A percentile compares a stretch with the other conserved stretches of the same genome.
These are phyloP conservation scores for Marasmius tenuissimus DNA, from an alignment of 1,284 basidiomycete species.

Conservation along the genomic window DNA sequence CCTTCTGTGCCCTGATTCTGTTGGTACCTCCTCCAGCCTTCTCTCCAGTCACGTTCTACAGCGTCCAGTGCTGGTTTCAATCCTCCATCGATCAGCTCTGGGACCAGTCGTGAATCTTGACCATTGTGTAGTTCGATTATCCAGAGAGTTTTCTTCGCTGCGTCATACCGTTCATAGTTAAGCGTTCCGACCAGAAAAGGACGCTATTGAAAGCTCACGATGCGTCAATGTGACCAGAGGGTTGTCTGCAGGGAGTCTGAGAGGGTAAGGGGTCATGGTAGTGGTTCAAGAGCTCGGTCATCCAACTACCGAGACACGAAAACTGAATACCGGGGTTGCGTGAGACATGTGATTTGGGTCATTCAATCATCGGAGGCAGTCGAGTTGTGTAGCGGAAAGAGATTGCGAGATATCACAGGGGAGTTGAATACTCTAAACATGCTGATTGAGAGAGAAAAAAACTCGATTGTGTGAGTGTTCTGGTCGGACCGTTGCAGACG, in stretches of 20 bases:
- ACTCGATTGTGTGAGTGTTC: too few species aligned
- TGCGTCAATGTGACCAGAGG: constrained; percentile 65
- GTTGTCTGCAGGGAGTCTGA: constrained; percentile 43
- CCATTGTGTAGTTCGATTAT: constrained; percentile 78
- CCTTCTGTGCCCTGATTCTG: constrained; percentile 40
- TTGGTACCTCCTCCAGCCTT: constrained; percentile 45
- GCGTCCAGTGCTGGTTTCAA: constrained; percentile 73
- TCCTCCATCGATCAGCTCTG: constrained; percentile 57
- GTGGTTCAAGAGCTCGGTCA: not conserved
- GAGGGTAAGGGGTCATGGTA: constrained; percentile 43
- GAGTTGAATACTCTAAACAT: too few species aligned
- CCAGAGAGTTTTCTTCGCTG: constrained; percentile 64
- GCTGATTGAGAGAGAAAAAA: too few species aligned
- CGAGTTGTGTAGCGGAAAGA: too few species aligned
- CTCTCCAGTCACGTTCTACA: constrained; percentile 81
- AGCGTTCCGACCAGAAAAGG: not conserved
- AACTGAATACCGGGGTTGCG: too few species aligned
- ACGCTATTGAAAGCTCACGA: constrained; percentile 42
- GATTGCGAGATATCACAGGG: too few species aligned
- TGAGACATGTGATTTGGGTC: too few species aligned
- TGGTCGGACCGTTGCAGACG: too few species aligned
- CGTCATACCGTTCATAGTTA: not conserved
- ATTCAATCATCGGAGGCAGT: too few species aligned
- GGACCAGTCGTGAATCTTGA: constrained; percentile 72
- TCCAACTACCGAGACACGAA: too few species aligned